A percentile compares a stretch with the other conserved stretches of the same genome.
phyloP scores from a whole-genome alignment of 495 filamentous ascomycete genomes.

The Penicillium roqueforti region DNA sequence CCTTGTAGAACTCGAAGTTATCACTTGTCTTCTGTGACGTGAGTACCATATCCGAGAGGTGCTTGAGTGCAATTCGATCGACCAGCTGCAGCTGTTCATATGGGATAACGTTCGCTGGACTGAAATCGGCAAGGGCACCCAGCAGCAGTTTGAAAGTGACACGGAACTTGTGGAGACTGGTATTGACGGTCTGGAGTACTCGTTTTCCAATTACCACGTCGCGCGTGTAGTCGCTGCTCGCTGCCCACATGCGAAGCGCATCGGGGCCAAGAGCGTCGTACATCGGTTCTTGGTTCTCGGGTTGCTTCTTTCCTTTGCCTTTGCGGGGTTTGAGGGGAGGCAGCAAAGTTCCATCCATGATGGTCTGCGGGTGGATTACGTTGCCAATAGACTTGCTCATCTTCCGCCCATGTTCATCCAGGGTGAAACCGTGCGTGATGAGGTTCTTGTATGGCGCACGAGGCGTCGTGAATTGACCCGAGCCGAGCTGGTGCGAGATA shows the following conservation, averaged over 20 bases:
- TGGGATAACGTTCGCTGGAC: conserved; percentile 28
- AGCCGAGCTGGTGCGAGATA: conserved; percentile 56
- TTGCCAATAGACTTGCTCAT: conserved; percentile 99
- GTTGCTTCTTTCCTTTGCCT: conserved; percentile 49
- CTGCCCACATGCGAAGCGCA: conserved; percentile 88
- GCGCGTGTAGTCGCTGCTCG: conserved; percentile 82
- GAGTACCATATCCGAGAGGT: conserved; percentile 59
- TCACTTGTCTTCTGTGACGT: conserved; percentile 59
- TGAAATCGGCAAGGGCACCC: conserved; percentile 68
- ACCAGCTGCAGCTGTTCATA: conserved; percentile 47
- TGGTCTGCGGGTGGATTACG: conserved; percentile 70
- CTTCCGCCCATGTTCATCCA: conserved; percentile 85
- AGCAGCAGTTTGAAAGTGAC: conserved; percentile 84
- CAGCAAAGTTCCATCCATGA: conserved; percentile 74
- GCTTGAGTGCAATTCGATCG: conserved; percentile 73
- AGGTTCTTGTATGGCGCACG: conserved; percentile 73
- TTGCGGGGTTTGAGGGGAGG: conserved; percentile 55
- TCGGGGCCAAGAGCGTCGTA: conserved; percentile 69
- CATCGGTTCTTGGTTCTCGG: conserved; percentile 39
- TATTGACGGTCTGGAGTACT: conserved; percentile 69
- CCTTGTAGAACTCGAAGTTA: conserved; percentile 80
- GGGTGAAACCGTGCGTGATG: conserved; percentile 91
- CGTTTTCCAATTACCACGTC: conserved; percentile 76
- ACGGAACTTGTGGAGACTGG: conserved; percentile 75
- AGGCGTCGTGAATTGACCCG: conserved; percentile 31